Evolutionary conservation across 139 green algal species (phyloP), one percentile per base, ranked within the genome.

Genomic region (Haematococcus lacustris): DNA sequence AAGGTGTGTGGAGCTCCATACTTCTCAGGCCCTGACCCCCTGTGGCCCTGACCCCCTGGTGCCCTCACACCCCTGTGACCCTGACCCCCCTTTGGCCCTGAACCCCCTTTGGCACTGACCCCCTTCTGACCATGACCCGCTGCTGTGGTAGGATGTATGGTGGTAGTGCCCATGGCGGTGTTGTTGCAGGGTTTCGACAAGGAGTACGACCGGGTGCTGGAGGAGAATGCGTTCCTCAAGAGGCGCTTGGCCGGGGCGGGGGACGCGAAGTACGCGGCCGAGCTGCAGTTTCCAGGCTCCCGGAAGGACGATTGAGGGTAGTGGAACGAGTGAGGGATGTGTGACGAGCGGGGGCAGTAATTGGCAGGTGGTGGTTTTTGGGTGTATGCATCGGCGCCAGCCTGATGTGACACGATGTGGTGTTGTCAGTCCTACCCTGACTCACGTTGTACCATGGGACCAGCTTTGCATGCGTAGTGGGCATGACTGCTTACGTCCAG

Each of bases 201-300:
- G 68, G 73, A 84, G 67, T 84, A 75, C 34, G 79, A 84, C 50
- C 74, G 71, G 0, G 40, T 84, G 69, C 71, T 81, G 75, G 75
- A 81, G 13, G 79, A 84, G 74, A 84, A 84, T 53, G 73, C 73
- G 35, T 28, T 41, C 1, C 68, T 80, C 6, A 65, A 80, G 59
- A 60, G 67, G n/a, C 30, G 65, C 43, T 34, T 75, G 68, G 61
- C 53, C 13, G 40, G 47, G 26, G 39, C 60, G n/a, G 63, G 63
- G 13, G 63, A 69, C 21, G 37, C 34, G 21, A 39, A 33, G 38
- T 69, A 69, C 35, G 38, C 35, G 35, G 63, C 63, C 2, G 63
- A 69, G 35, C 23, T 64, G 13, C 9, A 21, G 26, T 23, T 33
- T 35, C 63, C 50, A 2, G 32, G 33, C 3, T 21, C 60, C 53